Conservation (phyloP, 306 rosid genomes). For the Gleditsia sinensis region DNA sequence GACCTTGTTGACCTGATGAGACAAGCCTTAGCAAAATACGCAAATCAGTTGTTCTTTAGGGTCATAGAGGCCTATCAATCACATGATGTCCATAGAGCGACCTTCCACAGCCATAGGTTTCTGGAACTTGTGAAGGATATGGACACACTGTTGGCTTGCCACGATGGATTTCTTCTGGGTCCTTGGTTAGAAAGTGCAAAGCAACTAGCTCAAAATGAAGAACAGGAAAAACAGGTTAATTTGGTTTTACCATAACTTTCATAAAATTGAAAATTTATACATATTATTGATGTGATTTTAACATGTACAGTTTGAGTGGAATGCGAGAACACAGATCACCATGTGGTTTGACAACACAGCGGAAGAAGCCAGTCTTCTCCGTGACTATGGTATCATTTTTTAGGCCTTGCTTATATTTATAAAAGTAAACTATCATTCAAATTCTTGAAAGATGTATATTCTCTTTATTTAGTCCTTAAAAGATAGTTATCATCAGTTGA, state of each 20-base stretch:
- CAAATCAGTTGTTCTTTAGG: conserved; percentile 65
- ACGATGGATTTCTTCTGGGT: conserved; percentile 88
- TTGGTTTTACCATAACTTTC: conserved; percentile 1
- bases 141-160: conserved; percentile 77
- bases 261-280: background rate
- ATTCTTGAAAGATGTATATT: no score
- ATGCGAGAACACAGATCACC: conserved; percentile 91
- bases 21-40: conserved; percentile 83
- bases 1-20: conserved; percentile 87
- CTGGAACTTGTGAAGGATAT: conserved; percentile 71
- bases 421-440: no score
- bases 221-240: conserved; percentile 72
- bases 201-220: conserved; percentile 72
- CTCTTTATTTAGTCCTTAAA: no score
- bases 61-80: conserved; percentile 66
- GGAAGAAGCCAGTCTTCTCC: conserved; percentile 83
- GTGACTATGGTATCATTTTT: conserved; percentile 68
- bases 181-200: conserved; percentile 90
- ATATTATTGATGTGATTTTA: conserved; percentile 28
- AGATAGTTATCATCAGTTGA: no score
- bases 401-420: conserved; percentile 3
- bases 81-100: conserved; percentile 42
- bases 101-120: conserved; percentile 54
- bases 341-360: conserved; percentile 93
- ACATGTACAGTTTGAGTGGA: conserved; percentile 79